Evolutionary conservation across 352 stramenopile genomes (phyloP), one percentile per base, ranked within the genome.

Genomic region (Phytophthora podocarpi): DNA sequence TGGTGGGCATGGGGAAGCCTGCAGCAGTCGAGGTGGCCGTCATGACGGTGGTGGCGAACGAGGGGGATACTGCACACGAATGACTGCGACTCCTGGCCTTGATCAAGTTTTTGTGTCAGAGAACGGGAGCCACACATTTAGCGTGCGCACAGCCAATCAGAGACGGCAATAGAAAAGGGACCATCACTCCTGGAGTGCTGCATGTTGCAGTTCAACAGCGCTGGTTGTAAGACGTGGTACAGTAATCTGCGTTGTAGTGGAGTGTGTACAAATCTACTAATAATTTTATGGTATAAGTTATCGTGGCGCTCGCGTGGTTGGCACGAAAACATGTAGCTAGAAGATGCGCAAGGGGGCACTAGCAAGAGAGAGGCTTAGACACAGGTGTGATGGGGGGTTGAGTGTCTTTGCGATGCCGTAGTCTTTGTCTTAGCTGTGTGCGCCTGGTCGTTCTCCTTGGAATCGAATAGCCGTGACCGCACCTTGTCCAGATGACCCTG

Each of bases 281-380:
- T 51, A 37, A 24, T n/a, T 46, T 46, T 67, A 59, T 58, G 28
- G 26, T 51, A 57, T 46, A 62, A 50, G 27, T 71, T 65, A 66
- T 53, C 31, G 37, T 34, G n/a, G 36, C 18, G 36, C 31, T 59
- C 9, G 34, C 11, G 36, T 51, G 27, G 27, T 31, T 34, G 45
- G 13, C 50, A 62, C 18, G 18, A 50, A 32, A 21, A 45, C 12
- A 60, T 65, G 28, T 37, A 57, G 6, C 23, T n/a, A 51, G 18
- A 35, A 32, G 7, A 20, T 50, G 31, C 40, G 27, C 18, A 21
- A 18, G 23, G 13, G 15, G n/a, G 13, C 4, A 30, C 52, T 12
- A 57, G 23, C 24, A 18, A 9, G 15, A 28, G 11, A 3, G 21
- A 30, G 30, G 6, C 26, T 52, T 49, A 69, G 28, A 32, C 42